Evolutionary conservation across 2,329 filamentous ascomycete species (phyloP), one percentile per base, ranked within the genome.

Genomic region (Penicillium corylophilum): DNA sequence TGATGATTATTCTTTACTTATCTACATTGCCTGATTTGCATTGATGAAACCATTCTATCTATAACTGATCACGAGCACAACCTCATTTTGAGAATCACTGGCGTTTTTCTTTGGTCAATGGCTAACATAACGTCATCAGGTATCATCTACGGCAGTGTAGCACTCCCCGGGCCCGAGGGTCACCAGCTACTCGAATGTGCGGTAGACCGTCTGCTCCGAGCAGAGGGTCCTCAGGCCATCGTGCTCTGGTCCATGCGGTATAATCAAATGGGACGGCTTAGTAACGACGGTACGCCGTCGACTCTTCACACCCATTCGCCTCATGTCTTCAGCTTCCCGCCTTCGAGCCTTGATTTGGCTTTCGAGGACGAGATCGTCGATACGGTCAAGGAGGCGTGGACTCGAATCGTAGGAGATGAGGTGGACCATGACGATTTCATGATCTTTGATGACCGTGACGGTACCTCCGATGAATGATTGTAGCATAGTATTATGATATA

Each of bases 11-110:
- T 82, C 76, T 73, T 49, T 60, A 67, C 92, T 97, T 97, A 97
- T 96, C 93, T 96, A 97, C 93, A 96, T 97, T 97, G 91, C 89
- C 93, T 92, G 93, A 95, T 88, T 77, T 77, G 73, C 81, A 82
- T 87, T 95, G 92, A 95, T 85, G 91, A 94, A 82, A 82, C 80
- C 71, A 56, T 79, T 91, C 88, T 93, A 86, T 93, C 86, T 90
- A 16, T 38, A 86, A 77, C 90, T 95, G 90, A 95, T 84, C 65
- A 76, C 78, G 74, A 78, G 72, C 70, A 46, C 18, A 15, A 28
- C 18, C 35, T 56, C 38, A 4, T 16, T 61, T 41, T 53, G 48
- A 50, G 44, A 28, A 60, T 51, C 50, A 43, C 31, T 40, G 53
- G 54, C 64, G 57, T 63, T 48, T 55, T 51, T 29, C 53, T 49